Evolutionary conservation across 2,329 filamentous ascomycete species (phyloP).

Genomic region (Lachnellula subtilissima): DNA sequence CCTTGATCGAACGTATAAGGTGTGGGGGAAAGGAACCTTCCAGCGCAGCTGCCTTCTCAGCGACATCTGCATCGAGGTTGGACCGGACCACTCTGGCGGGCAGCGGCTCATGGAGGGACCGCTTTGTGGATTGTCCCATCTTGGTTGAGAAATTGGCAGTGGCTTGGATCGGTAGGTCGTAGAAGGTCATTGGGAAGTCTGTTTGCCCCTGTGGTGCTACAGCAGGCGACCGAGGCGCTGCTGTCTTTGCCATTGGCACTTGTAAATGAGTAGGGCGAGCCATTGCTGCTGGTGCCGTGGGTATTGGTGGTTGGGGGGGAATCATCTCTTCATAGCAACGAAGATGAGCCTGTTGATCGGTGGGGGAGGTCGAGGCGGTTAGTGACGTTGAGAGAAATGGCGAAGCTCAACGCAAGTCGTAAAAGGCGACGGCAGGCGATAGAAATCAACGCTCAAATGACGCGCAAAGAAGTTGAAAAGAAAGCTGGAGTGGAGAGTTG

Average conservation of each 20-base stretch:
- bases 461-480: too few relatives aligned
- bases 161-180: constrained; percentile 6
- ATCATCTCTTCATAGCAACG: background rate
- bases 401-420: too few relatives aligned
- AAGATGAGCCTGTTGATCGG: background rate
- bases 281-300: background rate
- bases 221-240: too few relatives aligned
- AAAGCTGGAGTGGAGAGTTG: too few relatives aligned
- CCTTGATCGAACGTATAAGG: constrained; percentile 3
- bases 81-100: constrained; percentile 10
- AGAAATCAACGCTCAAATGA: too few relatives aligned
- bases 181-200: constrained; percentile 4
- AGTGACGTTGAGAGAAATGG: too few relatives aligned
- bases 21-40: constrained; percentile 13
- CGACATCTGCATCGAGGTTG: constrained; percentile 8
- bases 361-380: background rate
- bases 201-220: too few relatives aligned
- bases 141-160: constrained; percentile 22
- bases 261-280: background rate
- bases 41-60: constrained; percentile 4
- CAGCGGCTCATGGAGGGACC: constrained; percentile 5
- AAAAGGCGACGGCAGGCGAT: too few relatives aligned
- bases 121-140: constrained; percentile 6
- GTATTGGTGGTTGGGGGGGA: background rate
- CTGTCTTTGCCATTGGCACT: too few relatives aligned